Percentiles rank a stretch among this genome's conserved stretches.
phyloP scores from a whole-genome alignment of 1,284 basidiomycete genomes.

The Fomes fomentarius region DNA sequence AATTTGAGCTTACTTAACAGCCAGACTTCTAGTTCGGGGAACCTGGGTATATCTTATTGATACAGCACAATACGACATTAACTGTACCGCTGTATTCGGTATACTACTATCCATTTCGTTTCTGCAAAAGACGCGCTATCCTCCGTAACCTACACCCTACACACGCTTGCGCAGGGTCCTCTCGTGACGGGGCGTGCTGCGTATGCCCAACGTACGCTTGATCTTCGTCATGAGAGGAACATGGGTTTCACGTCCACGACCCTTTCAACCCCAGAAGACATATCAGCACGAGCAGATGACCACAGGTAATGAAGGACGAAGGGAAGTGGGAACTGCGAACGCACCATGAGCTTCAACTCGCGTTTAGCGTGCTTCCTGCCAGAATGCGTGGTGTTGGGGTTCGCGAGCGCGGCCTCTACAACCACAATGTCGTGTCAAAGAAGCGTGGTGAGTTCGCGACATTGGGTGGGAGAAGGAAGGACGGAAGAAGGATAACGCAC shows the following conservation, averaged over 20 bases:
- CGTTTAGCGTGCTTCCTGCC: conserved; percentile 50
- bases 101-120: too few relatives aligned
- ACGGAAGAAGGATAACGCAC: conserved; percentile 34
- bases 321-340: conserved; percentile 3
- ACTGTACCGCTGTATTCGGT: not conserved
- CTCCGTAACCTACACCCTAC: too few relatives aligned
- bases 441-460: not conserved
- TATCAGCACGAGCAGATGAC: conserved; percentile 1
- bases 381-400: conserved; percentile 49
- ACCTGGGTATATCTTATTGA: conserved; percentile 1
- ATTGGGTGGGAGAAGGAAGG: not conserved
- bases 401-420: conserved; percentile 50
- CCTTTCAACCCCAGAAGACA: conserved; percentile 27
- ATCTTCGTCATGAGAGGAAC: conserved; percentile 55
- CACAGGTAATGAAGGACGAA: too few relatives aligned
- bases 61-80: not conserved
- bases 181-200: conserved; percentile 41
- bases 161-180: conserved; percentile 3
- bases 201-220: conserved; percentile 53
- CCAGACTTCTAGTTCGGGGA: too few relatives aligned
- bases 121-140: too few relatives aligned
- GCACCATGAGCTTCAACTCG: conserved; percentile 48
- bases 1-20: too few relatives aligned
- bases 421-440: too few relatives aligned
- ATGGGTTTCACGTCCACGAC: conserved; percentile 43